A percentile compares a stretch with the other conserved stretches of the same genome.
phyloP scores from a whole-genome alignment of 2,329 filamentous ascomycete species.

The Blastomyces gilchristii region DNA sequence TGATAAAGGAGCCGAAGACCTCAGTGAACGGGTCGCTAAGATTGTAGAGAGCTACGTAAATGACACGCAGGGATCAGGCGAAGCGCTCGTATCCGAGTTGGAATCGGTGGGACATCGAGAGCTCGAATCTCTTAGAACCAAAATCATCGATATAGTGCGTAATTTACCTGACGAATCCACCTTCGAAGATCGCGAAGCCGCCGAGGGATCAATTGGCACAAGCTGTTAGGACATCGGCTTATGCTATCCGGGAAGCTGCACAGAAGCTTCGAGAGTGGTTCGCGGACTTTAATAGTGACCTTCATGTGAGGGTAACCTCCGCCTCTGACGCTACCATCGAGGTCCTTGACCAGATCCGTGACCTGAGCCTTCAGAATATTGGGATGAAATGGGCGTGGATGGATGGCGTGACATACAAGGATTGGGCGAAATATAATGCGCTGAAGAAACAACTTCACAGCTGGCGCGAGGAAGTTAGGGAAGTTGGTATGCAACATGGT shows the following conservation, averaged over 20 bases:
- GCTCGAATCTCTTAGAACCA: conserved; percentile 54
- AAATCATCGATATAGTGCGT: conserved; percentile 49
- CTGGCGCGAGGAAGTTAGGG: conserved; percentile 74
- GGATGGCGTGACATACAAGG: conserved; percentile 89
- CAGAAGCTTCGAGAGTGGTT: conserved; percentile 70
- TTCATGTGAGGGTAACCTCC: conserved; percentile 56
- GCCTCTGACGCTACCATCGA: conserved; percentile 72
- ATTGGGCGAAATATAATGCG: conserved; percentile 91
- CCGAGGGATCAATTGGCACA: conserved; percentile 43
- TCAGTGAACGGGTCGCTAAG: conserved; percentile 53
- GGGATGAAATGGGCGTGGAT: conserved; percentile 93
- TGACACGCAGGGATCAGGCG: conserved; percentile 37
- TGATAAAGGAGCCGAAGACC: conserved; percentile 66
- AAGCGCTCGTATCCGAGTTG: conserved; percentile 53
- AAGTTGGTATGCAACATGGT: conserved; percentile 63
- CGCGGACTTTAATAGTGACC: conserved; percentile 58
- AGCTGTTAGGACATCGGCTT: conserved; percentile 56
- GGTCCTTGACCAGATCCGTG: conserved; percentile 71
- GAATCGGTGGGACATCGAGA: conserved; percentile 56
- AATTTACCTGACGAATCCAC: conserved; percentile 50
- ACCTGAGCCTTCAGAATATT: conserved; percentile 79
- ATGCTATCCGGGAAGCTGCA: conserved; percentile 65
- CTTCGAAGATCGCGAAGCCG: conserved; percentile 42
- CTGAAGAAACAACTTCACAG: conserved; percentile 72
- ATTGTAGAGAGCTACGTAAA: conserved; percentile 59